A percentile compares a stretch with the other conserved stretches of the same genome.
Evolutionary conservation across 148 eudicot species (phyloP).

Genomic region (Rhododendron vialii): DNA sequence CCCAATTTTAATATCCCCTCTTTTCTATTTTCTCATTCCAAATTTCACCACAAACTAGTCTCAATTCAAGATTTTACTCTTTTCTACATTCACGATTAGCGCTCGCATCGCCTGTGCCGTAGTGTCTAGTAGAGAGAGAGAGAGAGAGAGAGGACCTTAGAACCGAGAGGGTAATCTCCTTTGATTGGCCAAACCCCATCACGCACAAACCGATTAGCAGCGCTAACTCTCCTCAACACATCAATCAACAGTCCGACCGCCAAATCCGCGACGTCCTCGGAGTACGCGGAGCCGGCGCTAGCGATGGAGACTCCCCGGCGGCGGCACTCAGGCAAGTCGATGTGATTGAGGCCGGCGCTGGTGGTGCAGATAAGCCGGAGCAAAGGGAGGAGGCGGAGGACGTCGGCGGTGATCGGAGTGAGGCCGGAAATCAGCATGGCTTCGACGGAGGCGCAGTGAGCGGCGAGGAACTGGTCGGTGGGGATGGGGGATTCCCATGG

Average conservation of each 20-base stretch:
- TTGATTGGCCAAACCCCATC: constrained; percentile 39
- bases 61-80: not conserved
- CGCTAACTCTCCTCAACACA: constrained; percentile 50
- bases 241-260: constrained; percentile 61
- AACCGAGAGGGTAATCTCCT: constrained; percentile 31
- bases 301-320: constrained; percentile 59
- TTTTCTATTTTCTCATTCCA: too few relatives aligned
- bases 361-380: constrained; percentile 50
- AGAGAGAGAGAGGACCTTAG: constrained; percentile 22
- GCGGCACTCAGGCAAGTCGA: constrained; percentile 67
- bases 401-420: constrained; percentile 15
- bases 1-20: too few relatives aligned
- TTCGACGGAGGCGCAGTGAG: constrained; percentile 19
- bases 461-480: constrained; percentile 18
- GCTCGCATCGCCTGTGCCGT: not conserved
- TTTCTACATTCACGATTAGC: not conserved
- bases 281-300: constrained; percentile 26
- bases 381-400: constrained; percentile 43
- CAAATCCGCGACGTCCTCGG: constrained; percentile 61
- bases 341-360: constrained; percentile 55
- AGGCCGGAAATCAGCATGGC: constrained; percentile 25
- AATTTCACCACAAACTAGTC: not conserved
- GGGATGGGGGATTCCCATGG: constrained; percentile 44
- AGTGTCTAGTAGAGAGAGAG: not conserved
- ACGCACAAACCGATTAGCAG: constrained; percentile 49